A percentile compares a stretch with the other conserved stretches of the same genome.
phyloP scores from a whole-genome alignment of 2,329 filamentous ascomycete genomes.

The Colletotrichum sublineola region DNA sequence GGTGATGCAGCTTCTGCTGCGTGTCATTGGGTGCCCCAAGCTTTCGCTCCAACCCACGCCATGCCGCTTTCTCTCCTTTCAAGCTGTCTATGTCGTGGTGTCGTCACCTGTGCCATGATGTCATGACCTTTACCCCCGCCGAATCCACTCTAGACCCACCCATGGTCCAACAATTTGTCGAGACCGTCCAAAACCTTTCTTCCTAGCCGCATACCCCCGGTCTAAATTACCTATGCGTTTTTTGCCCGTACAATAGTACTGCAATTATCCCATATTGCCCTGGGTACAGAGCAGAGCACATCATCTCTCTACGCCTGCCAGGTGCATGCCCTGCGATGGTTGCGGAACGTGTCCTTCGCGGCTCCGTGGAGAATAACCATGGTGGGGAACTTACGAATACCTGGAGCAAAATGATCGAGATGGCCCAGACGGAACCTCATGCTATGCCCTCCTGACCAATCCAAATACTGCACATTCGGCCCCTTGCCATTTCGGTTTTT shows the following conservation, averaged over 20 bases:
- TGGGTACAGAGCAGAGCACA: conserved; percentile 16
- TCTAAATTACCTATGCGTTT: conserved; percentile 28
- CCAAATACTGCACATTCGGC: neutral
- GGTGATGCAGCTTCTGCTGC: neutral
- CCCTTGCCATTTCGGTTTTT: neutral
- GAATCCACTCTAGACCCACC: conserved; percentile 28
- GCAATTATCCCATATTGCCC: neutral
- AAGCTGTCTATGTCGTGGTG: conserved; percentile 42
- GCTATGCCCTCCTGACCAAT: neutral
- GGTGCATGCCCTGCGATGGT: neutral
- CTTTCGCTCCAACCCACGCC: conserved; percentile 5
- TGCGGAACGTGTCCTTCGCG: conserved; percentile 29
- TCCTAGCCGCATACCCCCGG: conserved; percentile 29
- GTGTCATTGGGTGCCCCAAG: conserved; percentile 8
- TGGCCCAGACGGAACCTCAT: neutral
- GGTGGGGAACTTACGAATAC: conserved; percentile 1
- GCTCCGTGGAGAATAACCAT: conserved; percentile 1
- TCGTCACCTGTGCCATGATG: conserved; percentile 57
- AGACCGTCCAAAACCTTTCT: conserved; percentile 26
- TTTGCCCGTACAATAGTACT: conserved; percentile 10
- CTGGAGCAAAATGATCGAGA: conserved; percentile 17
- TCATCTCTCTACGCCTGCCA: neutral
- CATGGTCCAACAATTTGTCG: conserved; percentile 30
- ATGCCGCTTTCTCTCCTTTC: conserved; percentile 21
- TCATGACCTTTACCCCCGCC: conserved; percentile 52